phyloP scores from a whole-genome alignment of 2,329 filamentous ascomycete species.

The Scedosporium minutisporum region DNA sequence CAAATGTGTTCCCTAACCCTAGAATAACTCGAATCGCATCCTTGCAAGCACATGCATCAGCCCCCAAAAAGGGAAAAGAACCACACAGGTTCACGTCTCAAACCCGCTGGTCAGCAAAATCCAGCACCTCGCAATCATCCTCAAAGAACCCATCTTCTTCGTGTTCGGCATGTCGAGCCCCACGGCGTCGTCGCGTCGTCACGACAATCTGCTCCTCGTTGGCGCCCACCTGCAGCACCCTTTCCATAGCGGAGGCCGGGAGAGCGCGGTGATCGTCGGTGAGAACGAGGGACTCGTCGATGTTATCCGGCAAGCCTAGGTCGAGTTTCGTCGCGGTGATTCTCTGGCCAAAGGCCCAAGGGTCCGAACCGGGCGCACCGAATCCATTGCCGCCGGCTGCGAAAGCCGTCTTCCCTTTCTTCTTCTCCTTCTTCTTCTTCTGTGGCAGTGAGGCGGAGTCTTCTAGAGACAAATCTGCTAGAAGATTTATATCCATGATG shows the following conservation, averaged over 20 bases:
- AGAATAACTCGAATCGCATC: not conserved
- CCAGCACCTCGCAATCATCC: constrained; percentile 83
- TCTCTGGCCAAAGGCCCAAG: constrained; percentile 53
- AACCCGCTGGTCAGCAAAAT: constrained; percentile 68
- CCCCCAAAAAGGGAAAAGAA: not conserved
- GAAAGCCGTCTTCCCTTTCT: constrained; percentile 16
- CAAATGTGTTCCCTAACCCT: not conserved
- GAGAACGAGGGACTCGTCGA: constrained; percentile 43
- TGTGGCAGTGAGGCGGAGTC: constrained; percentile 24
- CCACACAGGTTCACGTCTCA: constrained; percentile 21
- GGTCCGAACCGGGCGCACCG: constrained; percentile 8
- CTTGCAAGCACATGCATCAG: not conserved
- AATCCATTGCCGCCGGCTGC: constrained; percentile 10
- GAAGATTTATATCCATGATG: not conserved
- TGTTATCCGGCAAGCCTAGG: constrained; percentile 33
- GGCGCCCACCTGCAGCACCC: constrained; percentile 46
- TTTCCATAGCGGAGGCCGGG: constrained; percentile 55
- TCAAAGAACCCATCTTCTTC: constrained; percentile 79
- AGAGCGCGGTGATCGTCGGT: constrained; percentile 49
- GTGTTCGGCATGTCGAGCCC: constrained; percentile 32
- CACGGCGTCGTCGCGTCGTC: constrained; percentile 62
- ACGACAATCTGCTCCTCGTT: constrained; percentile 72
- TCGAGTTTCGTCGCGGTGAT: constrained; percentile 43
- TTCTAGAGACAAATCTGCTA: constrained; percentile 32
- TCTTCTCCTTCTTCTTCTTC: constrained; percentile 28